These are phyloP conservation scores for Colletotrichum sp. DNA, from an alignment of 2,329 filamentous ascomycete genomes.

Conservation along the genomic window DNA sequence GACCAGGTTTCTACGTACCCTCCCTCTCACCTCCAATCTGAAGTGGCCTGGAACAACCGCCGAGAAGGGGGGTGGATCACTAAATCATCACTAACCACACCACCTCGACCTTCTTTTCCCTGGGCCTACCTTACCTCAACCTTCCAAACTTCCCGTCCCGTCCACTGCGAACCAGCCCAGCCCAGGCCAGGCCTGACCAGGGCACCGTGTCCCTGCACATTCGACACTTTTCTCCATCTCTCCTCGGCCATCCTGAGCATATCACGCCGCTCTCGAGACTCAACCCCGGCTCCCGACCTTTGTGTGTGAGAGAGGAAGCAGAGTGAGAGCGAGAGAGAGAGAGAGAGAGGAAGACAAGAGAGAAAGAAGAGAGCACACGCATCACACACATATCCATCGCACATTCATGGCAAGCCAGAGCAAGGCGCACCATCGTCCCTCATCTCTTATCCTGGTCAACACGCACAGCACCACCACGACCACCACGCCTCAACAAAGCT, in stretches of 20 bases:
- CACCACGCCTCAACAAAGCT: not conserved
- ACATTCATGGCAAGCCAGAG: not conserved
- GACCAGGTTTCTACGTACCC: not conserved
- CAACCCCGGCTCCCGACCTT: not conserved
- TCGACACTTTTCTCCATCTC: not conserved
- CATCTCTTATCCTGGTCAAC: not conserved
- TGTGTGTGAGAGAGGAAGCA: not conserved
- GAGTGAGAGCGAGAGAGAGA: not conserved
- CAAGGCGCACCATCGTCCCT: not conserved
- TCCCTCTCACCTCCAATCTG: slow-evolving; percentile 8
- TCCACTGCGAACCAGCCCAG: slow-evolving; percentile 18
- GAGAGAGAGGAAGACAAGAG: not conserved
- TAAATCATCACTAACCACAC: slow-evolving; percentile 19
- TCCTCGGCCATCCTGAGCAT: slow-evolving; percentile 5
- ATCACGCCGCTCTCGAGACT: not conserved
- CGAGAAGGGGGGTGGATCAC: slow-evolving; percentile 13
- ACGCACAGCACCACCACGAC: not conserved
- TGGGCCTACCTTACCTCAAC: slow-evolving; percentile 12
- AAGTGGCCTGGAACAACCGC: slow-evolving; percentile 10
- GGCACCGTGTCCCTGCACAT: slow-evolving; percentile 16
- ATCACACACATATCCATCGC: not conserved
- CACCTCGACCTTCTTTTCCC: slow-evolving; percentile 3
- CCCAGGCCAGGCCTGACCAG: slow-evolving; percentile 8
- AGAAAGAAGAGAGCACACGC: not conserved
- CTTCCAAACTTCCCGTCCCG: slow-evolving; percentile 21